Conservation (phyloP, 1,139 yeast genomes). For the Blastobotrys niveus region DNA sequence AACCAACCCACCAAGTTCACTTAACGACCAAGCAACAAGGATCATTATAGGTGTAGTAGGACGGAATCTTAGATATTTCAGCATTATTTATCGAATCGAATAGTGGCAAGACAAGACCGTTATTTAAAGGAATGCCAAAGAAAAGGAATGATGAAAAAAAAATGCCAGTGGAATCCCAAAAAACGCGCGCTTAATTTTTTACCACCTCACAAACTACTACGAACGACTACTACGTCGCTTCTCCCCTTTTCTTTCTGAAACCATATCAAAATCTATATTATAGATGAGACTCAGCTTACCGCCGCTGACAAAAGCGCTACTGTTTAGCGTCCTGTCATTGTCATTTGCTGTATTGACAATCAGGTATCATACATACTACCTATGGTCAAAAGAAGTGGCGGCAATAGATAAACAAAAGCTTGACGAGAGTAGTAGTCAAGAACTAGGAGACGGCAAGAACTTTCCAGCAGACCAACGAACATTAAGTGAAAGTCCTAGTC, state of each 20-base stretch:
- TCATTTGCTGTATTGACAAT: constrained; percentile 34
- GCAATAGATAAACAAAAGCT: constrained; percentile 8
- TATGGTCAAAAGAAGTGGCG: constrained; percentile 16
- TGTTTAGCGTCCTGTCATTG: constrained; percentile 30
- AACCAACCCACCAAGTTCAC: constrained; percentile 20
- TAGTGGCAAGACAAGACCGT: background rate
- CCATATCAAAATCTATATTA: no score
- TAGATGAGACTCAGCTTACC: constrained; percentile 33
- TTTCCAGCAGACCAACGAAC: constrained; percentile 18
- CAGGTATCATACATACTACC: constrained; percentile 31
- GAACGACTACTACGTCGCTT: no score
- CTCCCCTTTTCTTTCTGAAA: no score
- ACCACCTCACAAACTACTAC: no score
- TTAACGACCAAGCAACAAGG: constrained; percentile 18
- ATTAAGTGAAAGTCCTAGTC: constrained; percentile 11
- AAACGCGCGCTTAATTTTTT: no score
- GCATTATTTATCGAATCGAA: background rate
- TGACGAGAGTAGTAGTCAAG: constrained; percentile 13
- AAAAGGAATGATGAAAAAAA: background rate
- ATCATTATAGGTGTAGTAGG: constrained; percentile 15
- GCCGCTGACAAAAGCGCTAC: constrained; percentile 36
- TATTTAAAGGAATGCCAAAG: background rate
- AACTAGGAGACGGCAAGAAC: constrained; percentile 16
- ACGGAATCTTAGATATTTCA: background rate
- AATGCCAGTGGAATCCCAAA: background rate